Conservation (phyloP, 2,329 filamentous ascomycete species). For the Diplodia intermedia region DNA sequence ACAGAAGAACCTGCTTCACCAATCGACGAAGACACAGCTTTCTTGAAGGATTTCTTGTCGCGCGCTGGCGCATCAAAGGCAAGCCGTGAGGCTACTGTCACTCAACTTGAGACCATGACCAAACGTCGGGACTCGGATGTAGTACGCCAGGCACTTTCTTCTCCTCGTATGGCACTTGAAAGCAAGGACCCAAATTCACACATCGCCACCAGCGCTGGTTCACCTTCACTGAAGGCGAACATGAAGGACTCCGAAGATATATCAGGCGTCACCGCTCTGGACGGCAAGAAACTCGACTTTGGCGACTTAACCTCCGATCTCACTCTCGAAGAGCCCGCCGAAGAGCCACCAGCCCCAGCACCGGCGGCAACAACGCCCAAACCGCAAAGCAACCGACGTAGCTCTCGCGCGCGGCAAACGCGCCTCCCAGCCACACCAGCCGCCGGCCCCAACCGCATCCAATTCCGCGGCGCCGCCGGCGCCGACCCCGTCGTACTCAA, state of each 20-base stretch:
- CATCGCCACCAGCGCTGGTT: neutral
- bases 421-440: constrained; percentile 42
- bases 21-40: constrained; percentile 56
- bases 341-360: constrained; percentile 33
- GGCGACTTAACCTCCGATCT: constrained; percentile 15
- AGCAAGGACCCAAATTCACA: constrained; percentile 58
- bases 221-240: neutral
- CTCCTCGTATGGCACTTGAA: constrained; percentile 53
- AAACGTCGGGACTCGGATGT: constrained; percentile 57
- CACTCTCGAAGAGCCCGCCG: neutral
- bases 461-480: constrained; percentile 52
- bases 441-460: constrained; percentile 50
- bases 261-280: neutral
- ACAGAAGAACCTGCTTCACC: constrained; percentile 33
- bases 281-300: constrained; percentile 8
- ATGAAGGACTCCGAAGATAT: neutral
- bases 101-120: constrained; percentile 52
- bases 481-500: constrained; percentile 54
- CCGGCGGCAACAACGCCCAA: constrained; percentile 17
- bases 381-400: constrained; percentile 41
- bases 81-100: constrained; percentile 43
- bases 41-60: constrained; percentile 58
- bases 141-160: constrained; percentile 55
- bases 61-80: constrained; percentile 57
- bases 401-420: constrained; percentile 45